Evolutionary conservation across 176 grass and related monocot genomes (phyloP), one percentile per base, ranked within the genome.

Genomic region (Raddia distichophylla): DNA sequence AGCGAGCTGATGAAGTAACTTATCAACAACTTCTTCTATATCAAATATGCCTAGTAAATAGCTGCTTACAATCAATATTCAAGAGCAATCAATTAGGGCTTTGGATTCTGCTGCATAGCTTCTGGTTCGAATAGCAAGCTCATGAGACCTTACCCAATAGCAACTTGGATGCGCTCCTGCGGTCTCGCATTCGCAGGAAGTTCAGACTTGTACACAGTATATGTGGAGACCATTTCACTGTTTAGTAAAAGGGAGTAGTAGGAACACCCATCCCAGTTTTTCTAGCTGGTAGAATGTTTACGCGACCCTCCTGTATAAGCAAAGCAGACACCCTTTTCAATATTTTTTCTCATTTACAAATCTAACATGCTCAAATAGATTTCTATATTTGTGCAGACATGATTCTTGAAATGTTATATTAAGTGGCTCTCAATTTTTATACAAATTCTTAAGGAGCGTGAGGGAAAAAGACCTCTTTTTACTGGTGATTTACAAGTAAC

Each of bases 21-120:
- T 99, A 22, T 99, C 87, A 9, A 99, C 93, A 27, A 99, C 84
- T 8, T 93, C 93, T 83, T 99, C 89, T 20, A 99, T 89, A 48
- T 99, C 96, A 90, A 99, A 99, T 83, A 99, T 99, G 71, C 96
- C 96, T 11, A 93, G 93, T 18, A 99, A 85, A 73, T 99, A 99
- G 74, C 96, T 99, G 89, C 75, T 90, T 69, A 51, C 20, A 15
- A 73, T n/a, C n/a, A n/a, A n/a, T n/a, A n/a, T n/a, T 48, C 37
- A 53, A 62, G 72, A 35, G 45, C 15, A 45, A n/a, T 9, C 19
- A 19, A 17, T 61, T 15, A 7, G 18, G 8, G 2, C 37, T 40
- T 4, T 19, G 19, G 54, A 37, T 74, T 86, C n/a, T 57, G 55
- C 7, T 48, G 43, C 12, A 40, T 32, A 74, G 69, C 74, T 32